Conservation (phyloP, 768 basidiomycete genomes). For the Strobilomyces echinocephalus region DNA sequence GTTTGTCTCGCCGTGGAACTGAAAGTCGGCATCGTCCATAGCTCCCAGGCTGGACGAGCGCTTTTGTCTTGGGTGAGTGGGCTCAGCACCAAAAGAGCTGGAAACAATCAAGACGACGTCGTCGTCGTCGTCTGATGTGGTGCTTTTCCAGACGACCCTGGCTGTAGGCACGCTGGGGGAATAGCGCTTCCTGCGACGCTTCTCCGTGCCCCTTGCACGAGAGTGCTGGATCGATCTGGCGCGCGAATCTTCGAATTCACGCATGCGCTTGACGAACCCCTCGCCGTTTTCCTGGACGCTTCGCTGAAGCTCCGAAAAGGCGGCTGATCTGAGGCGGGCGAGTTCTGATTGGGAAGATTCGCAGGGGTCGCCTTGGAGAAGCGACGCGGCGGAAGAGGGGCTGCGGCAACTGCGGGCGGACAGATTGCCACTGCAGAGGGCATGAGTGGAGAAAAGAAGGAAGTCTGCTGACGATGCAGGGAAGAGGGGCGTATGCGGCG, state of each 20-base stretch:
- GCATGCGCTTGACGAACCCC: slow-evolving; percentile 67
- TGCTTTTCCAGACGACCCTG: slow-evolving; percentile 16
- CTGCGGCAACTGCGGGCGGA: slow-evolving; percentile 12
- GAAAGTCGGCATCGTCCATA: slow-evolving; percentile 36
- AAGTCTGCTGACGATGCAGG: slow-evolving; percentile 50
- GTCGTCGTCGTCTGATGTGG: slow-evolving; percentile 30
- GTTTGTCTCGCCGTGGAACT: slow-evolving; percentile 9
- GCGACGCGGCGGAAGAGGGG: slow-evolving; percentile 21
- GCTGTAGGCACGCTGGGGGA: slow-evolving; percentile 21
- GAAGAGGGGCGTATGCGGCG: slow-evolving; percentile 35
- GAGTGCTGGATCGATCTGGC: slow-evolving; percentile 37
- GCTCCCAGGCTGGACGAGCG: slow-evolving; percentile 43
- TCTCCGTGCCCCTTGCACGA: slow-evolving; percentile 37
- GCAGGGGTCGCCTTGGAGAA: slow-evolving; percentile 18
- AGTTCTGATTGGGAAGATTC: slow-evolving; percentile 31
- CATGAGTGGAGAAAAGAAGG: slow-evolving; percentile 35
- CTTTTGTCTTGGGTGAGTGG: slow-evolving; percentile 30
- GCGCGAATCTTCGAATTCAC: slow-evolving; percentile 58
- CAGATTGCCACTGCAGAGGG: slow-evolving; percentile 5
- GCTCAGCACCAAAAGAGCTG: slow-evolving; percentile 21
- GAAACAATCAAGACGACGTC: slow-evolving; percentile 57
- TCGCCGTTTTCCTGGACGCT: slow-evolving; percentile 63
- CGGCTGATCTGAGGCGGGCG: slow-evolving; percentile 50
- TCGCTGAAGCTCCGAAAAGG: slow-evolving; percentile 61
- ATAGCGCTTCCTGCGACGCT: slow-evolving; percentile 40